Percentiles rank a stretch among this genome's conserved stretches.
Conservation (phyloP, 2,329 filamentous ascomycete genomes). For the Nemania abortiva region DNA sequence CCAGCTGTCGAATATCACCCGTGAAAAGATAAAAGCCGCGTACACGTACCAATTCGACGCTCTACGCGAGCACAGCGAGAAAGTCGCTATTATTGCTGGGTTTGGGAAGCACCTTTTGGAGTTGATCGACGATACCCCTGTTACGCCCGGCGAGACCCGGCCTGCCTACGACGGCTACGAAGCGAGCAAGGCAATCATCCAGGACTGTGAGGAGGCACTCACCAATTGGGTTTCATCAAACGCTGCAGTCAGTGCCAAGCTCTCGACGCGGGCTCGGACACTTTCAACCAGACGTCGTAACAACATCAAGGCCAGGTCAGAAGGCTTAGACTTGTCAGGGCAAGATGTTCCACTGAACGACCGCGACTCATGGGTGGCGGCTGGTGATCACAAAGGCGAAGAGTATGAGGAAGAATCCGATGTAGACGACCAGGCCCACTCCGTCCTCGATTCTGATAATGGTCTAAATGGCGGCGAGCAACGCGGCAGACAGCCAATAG, state of each 20-base stretch:
- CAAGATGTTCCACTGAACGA: conserved; percentile 86
- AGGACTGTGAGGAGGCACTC: conserved; percentile 96
- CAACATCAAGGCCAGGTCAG: conserved; percentile 72
- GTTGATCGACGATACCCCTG: conserved; percentile 94
- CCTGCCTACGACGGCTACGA: conserved; percentile 98
- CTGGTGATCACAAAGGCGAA: conserved; percentile 70
- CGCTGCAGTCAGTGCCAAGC: conserved; percentile 86
- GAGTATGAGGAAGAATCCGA: conserved; percentile 73
- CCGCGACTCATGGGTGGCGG: conserved; percentile 86
- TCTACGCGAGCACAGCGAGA: conserved; percentile 96
- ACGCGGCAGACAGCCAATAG: conserved; percentile 48
- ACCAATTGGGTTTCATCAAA: conserved; percentile 97
- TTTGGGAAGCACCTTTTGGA: conserved; percentile 99
- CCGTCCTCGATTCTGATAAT: conserved; percentile 64
- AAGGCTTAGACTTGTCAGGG: conserved; percentile 83
- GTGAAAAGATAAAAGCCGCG: conserved; percentile 98
- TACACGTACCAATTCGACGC: conserved; percentile 99
- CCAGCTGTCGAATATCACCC: conserved; percentile 98
- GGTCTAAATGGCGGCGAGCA: conserved; percentile 66
- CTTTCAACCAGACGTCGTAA: conserved; percentile 86
- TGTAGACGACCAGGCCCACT: conserved; percentile 70
- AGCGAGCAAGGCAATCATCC: conserved; percentile 97
- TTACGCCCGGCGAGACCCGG: conserved; percentile 96
- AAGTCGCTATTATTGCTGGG: conserved; percentile 96
- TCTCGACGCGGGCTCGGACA: conserved; percentile 88